These are phyloP conservation scores for Linum lewisii DNA, from an alignment of 345 rosid genomes.

Conservation along the genomic window DNA sequence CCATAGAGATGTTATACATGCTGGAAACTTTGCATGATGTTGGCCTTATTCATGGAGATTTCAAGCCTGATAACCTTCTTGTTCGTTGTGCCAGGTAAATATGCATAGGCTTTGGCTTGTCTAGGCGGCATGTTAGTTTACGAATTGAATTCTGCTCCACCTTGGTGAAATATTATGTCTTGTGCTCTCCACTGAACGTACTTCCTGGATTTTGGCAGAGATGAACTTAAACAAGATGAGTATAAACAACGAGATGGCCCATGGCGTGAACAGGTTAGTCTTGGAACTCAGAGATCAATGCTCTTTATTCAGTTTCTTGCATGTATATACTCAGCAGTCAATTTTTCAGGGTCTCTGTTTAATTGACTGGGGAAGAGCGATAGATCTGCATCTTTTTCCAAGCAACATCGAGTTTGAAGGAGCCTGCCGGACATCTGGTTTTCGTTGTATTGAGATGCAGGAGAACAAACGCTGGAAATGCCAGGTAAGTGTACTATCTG, in stretches of 20 bases:
- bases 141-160: no score
- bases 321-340: conserved; percentile 1
- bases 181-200: conserved; percentile 1
- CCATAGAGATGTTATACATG: conserved; percentile 82
- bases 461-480: conserved; percentile 84
- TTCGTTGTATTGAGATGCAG: conserved; percentile 82
- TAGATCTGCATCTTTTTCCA: conserved; percentile 74
- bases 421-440: conserved; percentile 87
- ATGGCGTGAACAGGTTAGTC: conserved; percentile 65
- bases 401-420: conserved; percentile 47
- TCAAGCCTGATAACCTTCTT: conserved; percentile 90
- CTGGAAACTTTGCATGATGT: conserved; percentile 73
- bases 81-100: conserved; percentile 69
- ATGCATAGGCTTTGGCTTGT: background rate
- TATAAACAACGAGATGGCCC: conserved; percentile 50
- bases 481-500: conserved; percentile 43
- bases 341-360: conserved; percentile 79
- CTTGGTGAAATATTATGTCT: no score
- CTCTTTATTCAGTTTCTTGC: conserved; percentile 8
- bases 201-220: conserved; percentile 28
- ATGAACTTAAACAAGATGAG: conserved; percentile 46
- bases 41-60: conserved; percentile 95
- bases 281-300: conserved; percentile 3
- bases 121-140: background rate
- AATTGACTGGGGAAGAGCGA: conserved; percentile 94